Percentiles rank a stretch among this genome's conserved stretches.
These are phyloP conservation scores for Flammula alnicola DNA, from an alignment of 1,284 basidiomycete species.

Conservation along the genomic window DNA sequence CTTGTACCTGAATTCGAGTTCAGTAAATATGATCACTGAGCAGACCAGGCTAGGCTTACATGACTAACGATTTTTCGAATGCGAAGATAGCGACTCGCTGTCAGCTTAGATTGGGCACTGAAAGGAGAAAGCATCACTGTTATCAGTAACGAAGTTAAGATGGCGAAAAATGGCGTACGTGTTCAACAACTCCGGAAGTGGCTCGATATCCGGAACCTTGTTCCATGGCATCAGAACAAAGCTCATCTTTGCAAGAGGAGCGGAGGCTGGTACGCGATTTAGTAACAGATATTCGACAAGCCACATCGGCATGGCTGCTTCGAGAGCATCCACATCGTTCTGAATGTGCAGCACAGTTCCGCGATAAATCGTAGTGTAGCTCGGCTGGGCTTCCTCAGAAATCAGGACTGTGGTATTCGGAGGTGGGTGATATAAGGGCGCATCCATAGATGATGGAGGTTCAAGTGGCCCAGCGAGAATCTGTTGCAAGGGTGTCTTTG, in stretches of 20 bases:
- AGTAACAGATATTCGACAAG: slow-evolving; percentile 84
- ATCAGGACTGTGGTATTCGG: slow-evolving; percentile 75
- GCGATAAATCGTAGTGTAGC: slow-evolving; percentile 82
- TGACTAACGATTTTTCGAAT: slow-evolving; percentile 85
- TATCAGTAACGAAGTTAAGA: slow-evolving; percentile 3
- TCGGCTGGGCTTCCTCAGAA: slow-evolving; percentile 81
- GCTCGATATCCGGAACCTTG: slow-evolving; percentile 57
- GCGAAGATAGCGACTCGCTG: slow-evolving; percentile 85
- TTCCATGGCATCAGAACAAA: slow-evolving; percentile 87
- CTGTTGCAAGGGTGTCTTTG: slow-evolving; percentile 60
- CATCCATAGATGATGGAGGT: slow-evolving; percentile 76
- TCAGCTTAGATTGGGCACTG: slow-evolving; percentile 83
- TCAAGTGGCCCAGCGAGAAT: slow-evolving; percentile 72
- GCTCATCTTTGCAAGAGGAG: slow-evolving; percentile 73
- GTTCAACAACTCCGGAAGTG: slow-evolving; percentile 77
- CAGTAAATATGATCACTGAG: not conserved
- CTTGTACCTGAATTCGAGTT: slow-evolving; percentile 66
- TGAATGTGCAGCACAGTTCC: slow-evolving; percentile 64
- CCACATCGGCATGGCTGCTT: slow-evolving; percentile 87
- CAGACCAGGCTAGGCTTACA: slow-evolving; percentile 49
- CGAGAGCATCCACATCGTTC: slow-evolving; percentile 70
- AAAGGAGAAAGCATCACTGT: slow-evolving; percentile 11
- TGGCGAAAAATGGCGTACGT: slow-evolving; percentile 51
- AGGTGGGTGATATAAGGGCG: slow-evolving; percentile 70
- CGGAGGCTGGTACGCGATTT: slow-evolving; percentile 59